Conservation (phyloP, 2,329 filamentous ascomycete genomes). For the Ceratocystis diversiconidia region DNA sequence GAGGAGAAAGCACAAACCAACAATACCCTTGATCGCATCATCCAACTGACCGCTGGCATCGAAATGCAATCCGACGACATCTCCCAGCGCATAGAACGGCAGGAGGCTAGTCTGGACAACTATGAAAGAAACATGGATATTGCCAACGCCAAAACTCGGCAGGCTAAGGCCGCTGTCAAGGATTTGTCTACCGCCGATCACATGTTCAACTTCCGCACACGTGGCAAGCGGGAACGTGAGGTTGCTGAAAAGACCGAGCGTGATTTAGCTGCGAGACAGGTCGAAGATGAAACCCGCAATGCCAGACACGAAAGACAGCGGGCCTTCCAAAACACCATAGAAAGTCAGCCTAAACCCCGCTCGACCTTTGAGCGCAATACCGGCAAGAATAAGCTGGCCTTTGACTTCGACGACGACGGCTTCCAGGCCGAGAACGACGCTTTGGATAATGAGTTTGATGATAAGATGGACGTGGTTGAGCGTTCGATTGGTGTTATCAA, state of each 20-base stretch:
- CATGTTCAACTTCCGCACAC: slow-evolving; percentile 58
- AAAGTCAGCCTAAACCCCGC: slow-evolving; percentile 8
- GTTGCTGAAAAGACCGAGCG: slow-evolving; percentile 56
- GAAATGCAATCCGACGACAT: slow-evolving; percentile 55
- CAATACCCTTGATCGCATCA: slow-evolving; percentile 28
- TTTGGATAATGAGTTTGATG: slow-evolving; percentile 42
- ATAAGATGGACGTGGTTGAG: slow-evolving; percentile 49
- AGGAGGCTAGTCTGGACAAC: slow-evolving; percentile 69
- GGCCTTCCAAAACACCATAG: slow-evolving; percentile 19
- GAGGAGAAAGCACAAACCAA: slow-evolving; percentile 33
- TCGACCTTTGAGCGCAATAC: slow-evolving; percentile 11
- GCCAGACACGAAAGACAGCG: slow-evolving; percentile 24
- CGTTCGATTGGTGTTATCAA: slow-evolving; percentile 58
- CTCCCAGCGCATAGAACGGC: slow-evolving; percentile 55
- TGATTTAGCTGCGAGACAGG: slow-evolving; percentile 6
- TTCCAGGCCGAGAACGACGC: slow-evolving; percentile 36
- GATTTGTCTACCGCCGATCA: slow-evolving; percentile 77
- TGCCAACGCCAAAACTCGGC: slow-evolving; percentile 58
- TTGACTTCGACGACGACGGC: slow-evolving; percentile 57
- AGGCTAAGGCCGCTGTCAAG: slow-evolving; percentile 64
- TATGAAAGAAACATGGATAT: slow-evolving; percentile 72
- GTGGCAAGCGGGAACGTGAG: slow-evolving; percentile 50
- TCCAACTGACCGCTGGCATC: slow-evolving; percentile 53
- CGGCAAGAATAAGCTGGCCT: slow-evolving; percentile 47
- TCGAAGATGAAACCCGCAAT: slow-evolving; percentile 12